Percentiles rank a stretch among this genome's conserved stretches.
Evolutionary conservation across 1,284 basidiomycete genomes (phyloP).

Genomic region (Cronartium quercuum): DNA sequence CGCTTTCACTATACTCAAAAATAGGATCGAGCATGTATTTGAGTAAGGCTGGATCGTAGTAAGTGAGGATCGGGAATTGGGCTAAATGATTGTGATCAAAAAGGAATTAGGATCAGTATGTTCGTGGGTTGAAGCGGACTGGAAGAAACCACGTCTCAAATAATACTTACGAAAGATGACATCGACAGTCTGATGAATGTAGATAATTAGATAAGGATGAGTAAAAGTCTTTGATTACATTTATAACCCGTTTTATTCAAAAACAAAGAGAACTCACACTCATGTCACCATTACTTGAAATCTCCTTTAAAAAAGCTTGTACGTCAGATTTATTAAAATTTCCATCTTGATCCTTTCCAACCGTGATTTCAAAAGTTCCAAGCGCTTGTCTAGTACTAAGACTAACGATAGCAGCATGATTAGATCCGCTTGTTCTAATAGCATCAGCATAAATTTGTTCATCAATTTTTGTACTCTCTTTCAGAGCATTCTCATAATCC

Average conservation of each 20-base stretch:
- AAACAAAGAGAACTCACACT: conserved; percentile 15
- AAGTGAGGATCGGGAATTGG: conserved; percentile 48
- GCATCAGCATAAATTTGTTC: conserved; percentile 46
- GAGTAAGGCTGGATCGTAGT: conserved; percentile 46
- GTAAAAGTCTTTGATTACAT: background rate
- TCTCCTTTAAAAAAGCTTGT: conserved; percentile 48
- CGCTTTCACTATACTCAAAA: conserved; percentile 48
- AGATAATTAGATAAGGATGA: background rate
- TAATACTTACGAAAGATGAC: conserved; percentile 45
- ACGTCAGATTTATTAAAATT: conserved; percentile 45
- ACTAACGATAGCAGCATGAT: conserved; percentile 47
- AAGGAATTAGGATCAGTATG: background rate
- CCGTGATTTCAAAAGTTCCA: conserved; percentile 46
- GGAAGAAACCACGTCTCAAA: background rate
- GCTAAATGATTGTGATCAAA: conserved; percentile 30
- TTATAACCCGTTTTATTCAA: background rate
- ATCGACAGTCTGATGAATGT: conserved; percentile 44
- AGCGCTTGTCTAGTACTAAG: conserved; percentile 47
- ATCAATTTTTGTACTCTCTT: conserved; percentile 43
- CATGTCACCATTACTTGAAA: conserved; percentile 49
- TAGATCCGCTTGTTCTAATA: conserved; percentile 45
- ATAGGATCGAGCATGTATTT: conserved; percentile 46
- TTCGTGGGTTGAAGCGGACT: background rate
- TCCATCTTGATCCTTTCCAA: conserved; percentile 39
- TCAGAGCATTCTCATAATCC: conserved; percentile 46